These are phyloP conservation scores for Penicillium vulpinum DNA, from an alignment of 2,329 filamentous ascomycete species.

Conservation along the genomic window DNA sequence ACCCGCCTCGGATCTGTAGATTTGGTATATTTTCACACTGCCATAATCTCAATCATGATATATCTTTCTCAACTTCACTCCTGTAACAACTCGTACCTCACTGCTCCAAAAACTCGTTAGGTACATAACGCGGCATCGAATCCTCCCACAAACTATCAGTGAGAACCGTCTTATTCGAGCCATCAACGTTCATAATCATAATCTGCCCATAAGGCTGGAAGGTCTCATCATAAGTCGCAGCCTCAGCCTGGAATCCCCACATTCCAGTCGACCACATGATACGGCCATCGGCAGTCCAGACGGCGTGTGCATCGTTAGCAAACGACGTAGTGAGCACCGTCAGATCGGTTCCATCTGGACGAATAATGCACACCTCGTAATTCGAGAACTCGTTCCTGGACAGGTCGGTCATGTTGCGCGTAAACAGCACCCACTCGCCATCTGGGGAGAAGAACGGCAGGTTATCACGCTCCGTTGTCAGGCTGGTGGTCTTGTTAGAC, in stretches of 20 bases:
- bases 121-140: slow-evolving; percentile 30
- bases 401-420: slow-evolving; percentile 16
- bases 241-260: slow-evolving; percentile 48
- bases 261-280: slow-evolving; percentile 46
- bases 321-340: slow-evolving; percentile 14
- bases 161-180: slow-evolving; percentile 31
- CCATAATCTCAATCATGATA: too few species aligned
- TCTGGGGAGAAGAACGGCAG: slow-evolving; percentile 18
- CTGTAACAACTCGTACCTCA: too few species aligned
- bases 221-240: slow-evolving; percentile 43
- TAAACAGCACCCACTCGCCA: slow-evolving; percentile 20
- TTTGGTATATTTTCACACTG: too few species aligned
- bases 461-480: slow-evolving; percentile 20
- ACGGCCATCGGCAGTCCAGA: slow-evolving; percentile 45
- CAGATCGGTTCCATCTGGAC: slow-evolving; percentile 43
- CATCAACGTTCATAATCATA: slow-evolving; percentile 46
- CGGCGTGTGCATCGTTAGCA: slow-evolving; percentile 46
- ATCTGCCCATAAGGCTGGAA: slow-evolving; percentile 51
- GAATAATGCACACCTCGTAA: slow-evolving; percentile 48
- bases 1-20: too few species aligned
- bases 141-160: slow-evolving; percentile 36
- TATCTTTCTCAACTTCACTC: too few species aligned
- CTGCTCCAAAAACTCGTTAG: slow-evolving; percentile 6
- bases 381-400: neutral
- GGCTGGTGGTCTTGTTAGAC: slow-evolving; percentile 6